A percentile compares a stretch with the other conserved stretches of the same genome.
phyloP scores from a whole-genome alignment of 192 early-diverging fungal genomes.

The Gaertneriomyces sp. region DNA sequence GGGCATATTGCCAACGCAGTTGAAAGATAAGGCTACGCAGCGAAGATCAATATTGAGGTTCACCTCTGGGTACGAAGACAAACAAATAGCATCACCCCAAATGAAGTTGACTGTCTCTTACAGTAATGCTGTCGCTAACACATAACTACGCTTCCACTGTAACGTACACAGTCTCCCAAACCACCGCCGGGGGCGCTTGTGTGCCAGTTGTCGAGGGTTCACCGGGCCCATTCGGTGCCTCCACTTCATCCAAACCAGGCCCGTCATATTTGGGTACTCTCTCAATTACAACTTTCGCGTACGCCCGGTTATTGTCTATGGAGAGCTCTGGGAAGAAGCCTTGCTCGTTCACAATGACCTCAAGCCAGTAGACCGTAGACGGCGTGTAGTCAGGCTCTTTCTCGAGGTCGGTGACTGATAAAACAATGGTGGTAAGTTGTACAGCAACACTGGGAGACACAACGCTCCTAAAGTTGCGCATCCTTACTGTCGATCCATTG shows the following conservation, averaged over 20 bases:
- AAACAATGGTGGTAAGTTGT: background rate
- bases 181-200: background rate
- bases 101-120: too few relatives aligned
- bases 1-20: too few relatives aligned
- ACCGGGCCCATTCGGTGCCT: slow-evolving; percentile 9
- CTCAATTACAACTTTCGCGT: slow-evolving; percentile 17
- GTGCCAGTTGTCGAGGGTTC: background rate
- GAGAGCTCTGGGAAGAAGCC: slow-evolving; percentile 32
- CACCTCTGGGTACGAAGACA: too few relatives aligned
- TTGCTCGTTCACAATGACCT: slow-evolving; percentile 26
- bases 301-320: slow-evolving; percentile 19
- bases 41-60: too few relatives aligned
- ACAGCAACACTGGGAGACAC: background rate
- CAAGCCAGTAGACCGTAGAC: slow-evolving; percentile 20
- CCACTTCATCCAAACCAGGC: slow-evolving; percentile 14
- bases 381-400: slow-evolving; percentile 12
- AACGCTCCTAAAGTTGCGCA: background rate
- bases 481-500: slow-evolving; percentile 35
- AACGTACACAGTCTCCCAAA: background rate
- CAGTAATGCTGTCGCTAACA: too few relatives aligned
- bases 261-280: slow-evolving; percentile 21
- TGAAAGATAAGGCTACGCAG: too few relatives aligned
- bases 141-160: too few relatives aligned
- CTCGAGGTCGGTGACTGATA: slow-evolving; percentile 23
- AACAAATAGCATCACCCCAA: too few relatives aligned